These are phyloP conservation scores for Przewalskia tangutica DNA, from an alignment of 257 asterid species.

Conservation along the genomic window DNA sequence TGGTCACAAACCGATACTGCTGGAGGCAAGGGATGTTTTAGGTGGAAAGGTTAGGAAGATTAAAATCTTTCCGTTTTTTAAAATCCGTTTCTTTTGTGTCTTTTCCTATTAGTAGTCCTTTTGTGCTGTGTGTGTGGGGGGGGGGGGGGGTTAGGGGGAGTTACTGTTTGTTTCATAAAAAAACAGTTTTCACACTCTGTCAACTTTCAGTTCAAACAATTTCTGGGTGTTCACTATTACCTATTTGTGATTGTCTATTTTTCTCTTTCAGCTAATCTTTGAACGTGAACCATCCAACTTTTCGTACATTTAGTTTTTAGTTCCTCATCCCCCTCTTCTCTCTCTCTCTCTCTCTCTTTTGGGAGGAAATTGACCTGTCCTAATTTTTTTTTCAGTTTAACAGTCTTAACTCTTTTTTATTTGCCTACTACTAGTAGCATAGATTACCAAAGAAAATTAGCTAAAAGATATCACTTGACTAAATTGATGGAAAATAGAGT, in stretches of 20 bases:
- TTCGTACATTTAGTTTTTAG: neutral
- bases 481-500: neutral
- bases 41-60: constrained; percentile 74
- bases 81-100: neutral
- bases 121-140: neutral
- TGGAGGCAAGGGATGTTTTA: constrained; percentile 92
- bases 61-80: neutral
- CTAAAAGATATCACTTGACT: neutral
- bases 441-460: neutral
- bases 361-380: neutral
- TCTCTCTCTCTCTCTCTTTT: neutral
- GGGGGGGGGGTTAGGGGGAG: neutral
- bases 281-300: neutral
- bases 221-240: neutral
- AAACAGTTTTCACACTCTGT: neutral
- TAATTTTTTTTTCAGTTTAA: neutral
- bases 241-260: neutral
- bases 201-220: neutral
- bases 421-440: neutral
- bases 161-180: neutral
- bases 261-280: neutral
- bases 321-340: neutral
- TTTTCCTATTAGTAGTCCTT: neutral
- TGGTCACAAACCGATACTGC: constrained; percentile 82
- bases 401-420: neutral